phyloP scores from a whole-genome alignment of 106 monocot genomes.

The Narthecium ossifragum region DNA sequence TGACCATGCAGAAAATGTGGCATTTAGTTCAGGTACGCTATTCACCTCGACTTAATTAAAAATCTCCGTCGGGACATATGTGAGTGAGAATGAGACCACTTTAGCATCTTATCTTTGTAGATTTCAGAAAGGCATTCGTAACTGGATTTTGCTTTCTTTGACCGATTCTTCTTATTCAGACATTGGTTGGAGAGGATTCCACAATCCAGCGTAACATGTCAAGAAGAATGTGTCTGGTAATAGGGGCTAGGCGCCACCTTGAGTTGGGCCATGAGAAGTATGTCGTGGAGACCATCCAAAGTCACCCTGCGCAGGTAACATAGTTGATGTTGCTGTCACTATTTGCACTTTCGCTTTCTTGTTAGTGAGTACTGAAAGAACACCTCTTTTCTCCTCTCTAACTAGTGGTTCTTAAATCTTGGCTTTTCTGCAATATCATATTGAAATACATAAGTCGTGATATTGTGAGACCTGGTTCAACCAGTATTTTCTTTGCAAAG shows the following conservation, averaged over 20 bases:
- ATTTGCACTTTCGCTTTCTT: too few species aligned
- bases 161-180: conserved; percentile 25
- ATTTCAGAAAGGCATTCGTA: neutral
- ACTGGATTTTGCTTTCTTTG: neutral
- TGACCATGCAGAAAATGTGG: conserved; percentile 97
- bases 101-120: neutral
- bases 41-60: neutral
- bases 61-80: neutral
- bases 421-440: too few species aligned
- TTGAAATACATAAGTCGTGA: too few species aligned
- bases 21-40: conserved; percentile 77
- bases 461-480: too few species aligned
- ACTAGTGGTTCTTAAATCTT: too few species aligned
- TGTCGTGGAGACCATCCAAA: conserved; percentile 81
- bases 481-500: too few species aligned
- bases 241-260: conserved; percentile 89
- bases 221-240: conserved; percentile 85
- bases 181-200: conserved; percentile 61
- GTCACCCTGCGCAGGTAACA: conserved; percentile 74
- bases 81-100: neutral
- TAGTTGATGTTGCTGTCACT: neutral
- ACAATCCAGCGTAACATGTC: conserved; percentile 41
- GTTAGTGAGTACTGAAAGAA: too few species aligned
- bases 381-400: too few species aligned
- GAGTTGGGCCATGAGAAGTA: conserved; percentile 98